Conservation (phyloP, 73 alveolate genomes). For the Paramecium caudatum region DNA sequence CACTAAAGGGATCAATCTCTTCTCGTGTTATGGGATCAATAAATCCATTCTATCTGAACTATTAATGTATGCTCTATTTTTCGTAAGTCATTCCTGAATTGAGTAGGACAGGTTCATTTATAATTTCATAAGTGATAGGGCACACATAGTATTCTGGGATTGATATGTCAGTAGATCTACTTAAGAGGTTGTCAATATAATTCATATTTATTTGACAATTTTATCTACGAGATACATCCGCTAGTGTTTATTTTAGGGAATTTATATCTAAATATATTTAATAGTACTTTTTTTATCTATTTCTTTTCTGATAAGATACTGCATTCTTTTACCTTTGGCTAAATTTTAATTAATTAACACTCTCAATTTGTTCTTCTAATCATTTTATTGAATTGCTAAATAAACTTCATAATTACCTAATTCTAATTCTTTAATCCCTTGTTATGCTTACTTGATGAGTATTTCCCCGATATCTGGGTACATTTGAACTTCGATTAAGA, state of each 20-base stretch:
- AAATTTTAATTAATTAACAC: slow-evolving; percentile 39
- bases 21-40: slow-evolving; percentile 37
- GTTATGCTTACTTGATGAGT: slow-evolving; percentile 6
- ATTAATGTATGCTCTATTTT: not conserved
- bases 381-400: not conserved
- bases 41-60: not conserved
- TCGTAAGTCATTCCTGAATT: slow-evolving; percentile 50
- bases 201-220: not conserved
- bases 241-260: not conserved
- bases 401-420: not conserved
- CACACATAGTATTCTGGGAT: slow-evolving; percentile 36
- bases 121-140: slow-evolving; percentile 23
- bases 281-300: slow-evolving; percentile 33
- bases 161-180: not conserved
- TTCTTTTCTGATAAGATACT: not conserved
- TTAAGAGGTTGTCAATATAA: not conserved
- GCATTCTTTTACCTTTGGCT: slow-evolving; percentile 45
- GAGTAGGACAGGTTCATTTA: slow-evolving; percentile 25
- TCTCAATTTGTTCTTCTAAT: slow-evolving; percentile 38
- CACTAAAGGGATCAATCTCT: not conserved
- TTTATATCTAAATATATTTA: not conserved
- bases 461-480: not conserved
- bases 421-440: slow-evolving; percentile 11
- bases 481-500: slow-evolving; percentile 36
- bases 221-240: not conserved